Evolutionary conservation across 2,329 filamentous ascomycete genomes (phyloP), one percentile per base, ranked within the genome.

Genomic region (Cercospora janseana): DNA sequence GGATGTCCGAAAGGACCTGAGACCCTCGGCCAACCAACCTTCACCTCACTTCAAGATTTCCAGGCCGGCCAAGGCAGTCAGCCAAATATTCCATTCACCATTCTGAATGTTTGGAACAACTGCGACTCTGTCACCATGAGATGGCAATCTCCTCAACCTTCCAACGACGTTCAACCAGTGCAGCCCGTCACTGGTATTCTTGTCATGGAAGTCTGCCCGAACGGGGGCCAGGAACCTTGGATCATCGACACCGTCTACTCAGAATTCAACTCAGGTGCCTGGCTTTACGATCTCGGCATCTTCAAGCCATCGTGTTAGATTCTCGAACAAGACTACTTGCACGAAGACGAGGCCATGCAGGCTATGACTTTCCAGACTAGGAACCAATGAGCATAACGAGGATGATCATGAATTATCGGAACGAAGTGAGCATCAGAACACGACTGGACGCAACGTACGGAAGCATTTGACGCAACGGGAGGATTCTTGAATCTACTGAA

Each of bases 21-120:
- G 15, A 16, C 51, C n/a, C 62, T 65, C 38, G 59, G 57, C 16
- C 26, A 54, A 21, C 52, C 57, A 2, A 65, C 64, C 29, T 66
- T 66, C 61, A 37, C 40, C 40, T 51, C 52, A n/a, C 64, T 57
- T 20, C 56, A 48, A 10, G 42, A 51, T 2, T 67, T 66, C 57
- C 35, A 62, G 44, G 59, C 58, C 15, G 64, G 62, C 34, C 64
- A 66, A 49, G 59, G 62, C 37, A 34, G 53, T 3, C 63, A 65
- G 49, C 60, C 64, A 4, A 46, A 49, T 21, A 65, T 66, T 21
- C 64, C 64, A 4, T 67, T 66, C 54, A 54, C 62, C 41, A 61
- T 63, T 31, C 48, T 66, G 15, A 63, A 66, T 51, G 32, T 64
- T 26, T 67, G 64, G 64, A 57, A 65, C 53, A 60, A 61, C 23